Evolutionary conservation across 2,329 filamentous ascomycete genomes (phyloP), one percentile per base, ranked within the genome.

Genomic region (Penicillium nordicum): DNA sequence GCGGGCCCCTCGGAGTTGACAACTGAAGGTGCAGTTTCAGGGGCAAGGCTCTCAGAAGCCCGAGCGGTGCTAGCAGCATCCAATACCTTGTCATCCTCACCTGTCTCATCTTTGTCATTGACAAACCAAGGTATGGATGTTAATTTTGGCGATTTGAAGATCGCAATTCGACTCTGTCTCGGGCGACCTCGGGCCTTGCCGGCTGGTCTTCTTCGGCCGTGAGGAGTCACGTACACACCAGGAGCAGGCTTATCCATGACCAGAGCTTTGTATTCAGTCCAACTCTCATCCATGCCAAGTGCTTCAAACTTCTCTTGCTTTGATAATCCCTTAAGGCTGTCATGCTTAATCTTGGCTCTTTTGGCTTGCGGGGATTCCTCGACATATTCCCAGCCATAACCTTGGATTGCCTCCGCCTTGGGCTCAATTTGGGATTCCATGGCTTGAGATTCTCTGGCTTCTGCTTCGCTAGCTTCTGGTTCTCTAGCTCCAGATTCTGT

Each of bases 171-270:
- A 42, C 74, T 75, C 50, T 64, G 68, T 34, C 65, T 65, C 37
- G 75, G 73, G 9, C 75, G 74, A 18, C 75, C 75, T 63, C 69
- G 69, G 38, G 59, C 64, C 50, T 71, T 73, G 2, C 72, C 74
- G n/a, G 66, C 63, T 21, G 74, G 71, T 50, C 73, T 67, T 36
- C 74, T 69, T 53, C 69, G 72, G 18, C 75, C 75, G 38, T 63
- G 64, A 4, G 73, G 66, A 11, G 77, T 77, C 25, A 78, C 55
- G 55, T 77, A 78, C 11, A 78, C 67, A 10, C 77, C 76, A 12
- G 73, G 66, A 4, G 55, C 59, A 12, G 69, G 63, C n/a, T 72
- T 72, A 29, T 76, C 69, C 45, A 76, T 71, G 5, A 73, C 53
- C 4, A 74, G 54, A 25, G 72, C 65, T 32, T 63, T 74, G 54